Evolutionary conservation across 352 stramenopile genomes (phyloP), one percentile per base, ranked within the genome.

Genomic region (Saprolegnia parasitica): DNA sequence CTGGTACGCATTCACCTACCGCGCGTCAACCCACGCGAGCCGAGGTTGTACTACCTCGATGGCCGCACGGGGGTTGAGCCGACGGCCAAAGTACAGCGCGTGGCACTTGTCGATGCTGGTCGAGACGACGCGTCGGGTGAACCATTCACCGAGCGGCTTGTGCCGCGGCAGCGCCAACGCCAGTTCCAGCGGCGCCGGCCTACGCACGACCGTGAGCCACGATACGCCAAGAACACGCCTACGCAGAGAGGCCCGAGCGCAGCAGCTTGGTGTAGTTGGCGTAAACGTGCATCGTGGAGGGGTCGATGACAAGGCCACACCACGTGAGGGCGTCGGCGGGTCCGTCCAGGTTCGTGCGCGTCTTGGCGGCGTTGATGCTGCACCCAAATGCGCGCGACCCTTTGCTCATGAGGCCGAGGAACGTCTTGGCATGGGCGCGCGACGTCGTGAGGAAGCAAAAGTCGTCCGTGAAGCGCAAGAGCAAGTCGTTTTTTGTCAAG

Each of bases 391-490:
- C 78, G 0, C 79, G 67, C 26, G 84, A 84, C 1, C 81, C 81
- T 40, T 78, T 68, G 35, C 90, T 81, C 81, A 92, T 89, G 26
- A 88, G 67, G 13, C 79, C 49, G 5, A 74, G 72, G 55, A 94
- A 94, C 24, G 15, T 72, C 9, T 72, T 70, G 4, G 84, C 86
- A 5, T 81, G 75, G 15, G 75, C 74, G 26, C 81, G 9, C 64
- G 87, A 77, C 5, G 79, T 81, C 29, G 79, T 88, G 26, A 90
- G 66, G 65, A 86, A 89, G 32, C 91, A 73, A 65, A 90, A 94
- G 40, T 94, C 86, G 52, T 94, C 86, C 0, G 81, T 91, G 71
- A 90, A 92, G 11, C 86, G 78, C 55, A 94, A 76, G 21, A 92
- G 45, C 32, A 79, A 62, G 68, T 93, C 82, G 54, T 91, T 81